Conservation (phyloP, 1,284 basidiomycete species). For the Tilletia caries region DNA sequence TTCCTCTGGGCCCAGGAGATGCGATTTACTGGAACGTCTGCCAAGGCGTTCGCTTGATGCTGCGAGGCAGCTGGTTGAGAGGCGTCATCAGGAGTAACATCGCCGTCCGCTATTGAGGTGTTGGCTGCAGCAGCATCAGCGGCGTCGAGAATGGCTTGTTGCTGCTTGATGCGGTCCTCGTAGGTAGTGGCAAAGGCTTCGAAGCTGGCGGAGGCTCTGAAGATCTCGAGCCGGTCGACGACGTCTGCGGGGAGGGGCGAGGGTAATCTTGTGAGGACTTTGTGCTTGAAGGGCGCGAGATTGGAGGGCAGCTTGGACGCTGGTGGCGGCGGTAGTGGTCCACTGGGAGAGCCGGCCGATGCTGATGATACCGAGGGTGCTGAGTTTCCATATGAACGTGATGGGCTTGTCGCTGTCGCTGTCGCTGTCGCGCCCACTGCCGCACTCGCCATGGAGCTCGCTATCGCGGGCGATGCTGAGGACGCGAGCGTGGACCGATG, state of each 20-base stretch:
- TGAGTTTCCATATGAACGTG: conserved; percentile 20
- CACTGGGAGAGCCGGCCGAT: conserved; percentile 24
- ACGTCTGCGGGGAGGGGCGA: conserved; percentile 33
- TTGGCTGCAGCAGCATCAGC: too few species aligned
- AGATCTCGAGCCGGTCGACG: conserved; percentile 22
- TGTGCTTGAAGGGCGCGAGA: not conserved
- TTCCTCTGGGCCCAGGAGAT: conserved; percentile 12
- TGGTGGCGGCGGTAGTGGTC: conserved; percentile 20
- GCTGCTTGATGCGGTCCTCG: not conserved
- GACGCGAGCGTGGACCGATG: conserved; percentile 4
- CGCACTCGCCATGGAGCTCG: conserved; percentile 25
- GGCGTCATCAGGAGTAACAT: too few species aligned
- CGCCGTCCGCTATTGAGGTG: too few species aligned
- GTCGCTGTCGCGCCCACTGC: too few species aligned
- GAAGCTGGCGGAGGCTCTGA: conserved; percentile 11
- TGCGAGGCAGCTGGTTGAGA: too few species aligned
- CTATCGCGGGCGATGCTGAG: not conserved
- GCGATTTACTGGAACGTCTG: too few species aligned
- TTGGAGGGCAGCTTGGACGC: not conserved
- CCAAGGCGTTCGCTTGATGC: too few species aligned
- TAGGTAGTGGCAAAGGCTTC: conserved; percentile 17
- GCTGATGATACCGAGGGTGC: conserved; percentile 13
- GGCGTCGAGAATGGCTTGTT: too few species aligned
- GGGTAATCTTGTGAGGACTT: conserved; percentile 25
- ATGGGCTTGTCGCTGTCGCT: conserved; percentile 22